A percentile compares a stretch with the other conserved stretches of the same genome.
These are phyloP conservation scores for Sporothrix variecibatus DNA, from an alignment of 2,329 filamentous ascomycete species.

Conservation along the genomic window DNA sequence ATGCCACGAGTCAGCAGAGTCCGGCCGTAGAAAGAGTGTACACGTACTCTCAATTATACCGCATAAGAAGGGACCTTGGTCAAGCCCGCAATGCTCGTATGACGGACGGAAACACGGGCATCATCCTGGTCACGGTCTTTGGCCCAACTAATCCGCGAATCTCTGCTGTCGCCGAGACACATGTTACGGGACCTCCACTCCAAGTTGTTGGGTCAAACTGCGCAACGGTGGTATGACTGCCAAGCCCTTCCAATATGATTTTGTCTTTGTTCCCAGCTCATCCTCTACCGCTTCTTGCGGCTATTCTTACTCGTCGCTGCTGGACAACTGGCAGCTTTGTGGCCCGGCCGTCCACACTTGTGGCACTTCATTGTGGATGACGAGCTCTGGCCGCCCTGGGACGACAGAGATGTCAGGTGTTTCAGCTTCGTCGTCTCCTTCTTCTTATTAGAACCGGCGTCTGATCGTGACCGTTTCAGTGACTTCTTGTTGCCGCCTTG, in stretches of 20 bases:
- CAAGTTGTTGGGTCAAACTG: not conserved
- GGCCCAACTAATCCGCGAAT: not conserved
- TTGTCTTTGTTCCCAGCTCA: not conserved
- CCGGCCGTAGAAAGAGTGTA: not conserved
- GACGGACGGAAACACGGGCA: not conserved
- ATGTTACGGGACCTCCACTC: not conserved
- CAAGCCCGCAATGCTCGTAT: not conserved
- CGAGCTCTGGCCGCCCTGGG: conserved; percentile 35
- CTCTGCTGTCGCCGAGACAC: not conserved
- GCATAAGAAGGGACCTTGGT: not conserved
- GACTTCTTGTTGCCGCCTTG: conserved; percentile 9
- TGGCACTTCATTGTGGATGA: conserved; percentile 54
- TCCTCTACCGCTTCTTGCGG: conserved; percentile 18
- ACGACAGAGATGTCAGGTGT: conserved; percentile 62
- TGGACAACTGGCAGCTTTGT: conserved; percentile 60
- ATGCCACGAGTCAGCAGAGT: not conserved
- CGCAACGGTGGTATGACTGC: not conserved
- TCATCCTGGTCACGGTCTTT: not conserved
- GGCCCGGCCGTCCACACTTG: conserved; percentile 62
- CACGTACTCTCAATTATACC: not conserved
- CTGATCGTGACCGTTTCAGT: conserved; percentile 30
- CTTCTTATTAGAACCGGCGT: conserved; percentile 62
- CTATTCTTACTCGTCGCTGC: conserved; percentile 33
- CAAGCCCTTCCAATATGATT: not conserved
- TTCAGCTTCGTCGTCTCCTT: conserved; percentile 62